Evolutionary conservation across 2,329 filamentous ascomycete genomes (phyloP), one percentile per base, ranked within the genome.

Genomic region (Elsinoe fawcettii): DNA sequence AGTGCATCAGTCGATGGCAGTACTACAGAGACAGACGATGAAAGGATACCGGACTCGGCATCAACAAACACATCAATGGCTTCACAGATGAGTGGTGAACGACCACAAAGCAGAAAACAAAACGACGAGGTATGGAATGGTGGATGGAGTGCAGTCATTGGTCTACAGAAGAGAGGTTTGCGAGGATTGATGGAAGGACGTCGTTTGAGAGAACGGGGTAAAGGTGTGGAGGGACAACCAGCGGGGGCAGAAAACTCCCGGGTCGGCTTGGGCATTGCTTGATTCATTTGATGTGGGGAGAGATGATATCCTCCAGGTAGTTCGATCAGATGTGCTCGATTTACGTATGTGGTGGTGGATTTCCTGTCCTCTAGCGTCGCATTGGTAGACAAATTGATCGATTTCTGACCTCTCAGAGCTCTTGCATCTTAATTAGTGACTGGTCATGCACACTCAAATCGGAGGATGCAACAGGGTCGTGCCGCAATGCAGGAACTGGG

Each of bases 141-240:
- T 58, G 82, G 95, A 74, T 71, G 92, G 32, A 91, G 88, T 74
- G 89, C 89, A 51, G 92, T 97, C 2, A 95, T 99, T 63, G 93
- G 93, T 0, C 70, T 99, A 62, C 93, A 99, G 76, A 99, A 99
- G 76, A 80, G 93, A 56, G 93, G 93, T 0, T 71, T 99, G 34
- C 80, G 92, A 59, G 93, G 93, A 0, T 71, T 99, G 63, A 97
- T 99, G 93, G 93, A 97, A 71, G 92, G 92, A 2, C 78, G 92
- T 44, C 80, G 92, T 60, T 84, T 96, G 76, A 78, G 91, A 44
- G 90, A 95, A 70, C 77, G 89, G 62, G 80, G 79, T 11, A 72
- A 73, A 59, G 70, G 72, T 60, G 71, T 65, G 47, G 63, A 60
- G 18, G 56, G 56, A 12, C 34, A 37, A 43, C 23, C 23, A 25